A percentile compares a stretch with the other conserved stretches of the same genome.
Conservation (phyloP, 495 filamentous ascomycete genomes). For the Hypomontagnella monticulosa region DNA sequence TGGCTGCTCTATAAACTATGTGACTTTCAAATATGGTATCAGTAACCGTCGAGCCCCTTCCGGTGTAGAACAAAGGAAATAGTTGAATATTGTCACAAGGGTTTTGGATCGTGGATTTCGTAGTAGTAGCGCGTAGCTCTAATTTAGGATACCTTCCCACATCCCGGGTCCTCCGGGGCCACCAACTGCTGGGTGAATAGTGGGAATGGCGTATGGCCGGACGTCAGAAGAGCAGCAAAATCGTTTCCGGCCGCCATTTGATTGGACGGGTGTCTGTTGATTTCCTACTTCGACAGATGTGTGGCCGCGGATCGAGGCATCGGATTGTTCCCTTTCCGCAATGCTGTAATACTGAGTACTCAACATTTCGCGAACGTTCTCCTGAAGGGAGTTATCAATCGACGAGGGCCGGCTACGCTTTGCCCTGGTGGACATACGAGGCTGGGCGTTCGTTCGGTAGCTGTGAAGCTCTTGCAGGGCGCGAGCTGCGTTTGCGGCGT, state of each 20-base stretch:
- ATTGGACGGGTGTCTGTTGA: conserved; percentile 51
- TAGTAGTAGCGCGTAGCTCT: conserved; percentile 19
- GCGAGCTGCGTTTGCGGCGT: conserved; percentile 68
- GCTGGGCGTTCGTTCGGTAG: conserved; percentile 51
- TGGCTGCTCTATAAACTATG: conserved; percentile 44
- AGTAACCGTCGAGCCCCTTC: conserved; percentile 41
- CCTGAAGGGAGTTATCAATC: conserved; percentile 73
- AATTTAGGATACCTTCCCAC: conserved; percentile 67
- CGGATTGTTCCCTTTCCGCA: conserved; percentile 50
- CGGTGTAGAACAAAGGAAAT: conserved; percentile 45
- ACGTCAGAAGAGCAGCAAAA: conserved; percentile 67
- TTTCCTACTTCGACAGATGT: conserved; percentile 30
- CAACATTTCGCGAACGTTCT: conserved; percentile 75
- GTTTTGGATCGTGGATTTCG: conserved; percentile 28
- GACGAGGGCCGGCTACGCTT: conserved; percentile 79
- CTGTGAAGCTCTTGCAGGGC: conserved; percentile 72
- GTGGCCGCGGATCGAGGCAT: conserved; percentile 44
- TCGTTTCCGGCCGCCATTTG: conserved; percentile 63
- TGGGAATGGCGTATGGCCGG: conserved; percentile 42
- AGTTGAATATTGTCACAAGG: conserved; percentile 48
- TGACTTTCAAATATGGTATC: conserved; percentile 44
- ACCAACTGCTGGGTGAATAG: conserved; percentile 53
- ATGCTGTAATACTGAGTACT: conserved; percentile 36
- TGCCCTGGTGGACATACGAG: conserved; percentile 34
- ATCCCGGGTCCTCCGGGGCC: conserved; percentile 64